A percentile compares a stretch with the other conserved stretches of the same genome.
phyloP scores from a whole-genome alignment of 1,284 basidiomycete genomes.

The Entoloma clypeatum region DNA sequence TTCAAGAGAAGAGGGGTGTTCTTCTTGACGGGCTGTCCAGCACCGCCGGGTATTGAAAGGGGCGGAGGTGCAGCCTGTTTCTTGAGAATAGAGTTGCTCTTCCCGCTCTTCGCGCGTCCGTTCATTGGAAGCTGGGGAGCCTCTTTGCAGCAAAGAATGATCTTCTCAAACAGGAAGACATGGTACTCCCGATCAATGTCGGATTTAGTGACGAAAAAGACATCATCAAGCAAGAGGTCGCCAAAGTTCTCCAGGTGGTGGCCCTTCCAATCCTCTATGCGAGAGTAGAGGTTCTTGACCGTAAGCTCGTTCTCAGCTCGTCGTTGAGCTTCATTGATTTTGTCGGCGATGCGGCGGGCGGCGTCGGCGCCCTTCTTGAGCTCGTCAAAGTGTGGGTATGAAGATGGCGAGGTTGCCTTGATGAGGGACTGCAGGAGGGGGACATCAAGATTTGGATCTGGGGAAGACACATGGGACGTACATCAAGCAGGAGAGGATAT shows the following conservation, averaged over 20 bases:
- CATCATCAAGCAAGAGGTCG: constrained; percentile 88
- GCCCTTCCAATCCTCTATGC: constrained; percentile 99
- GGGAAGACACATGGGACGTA: constrained; percentile 37
- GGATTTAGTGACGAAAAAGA: constrained; percentile 94
- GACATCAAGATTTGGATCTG: constrained; percentile 16
- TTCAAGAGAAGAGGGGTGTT: constrained; percentile 87
- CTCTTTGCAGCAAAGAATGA: constrained; percentile 98
- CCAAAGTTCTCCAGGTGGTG: constrained; percentile 95
- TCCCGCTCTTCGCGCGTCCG: constrained; percentile 56
- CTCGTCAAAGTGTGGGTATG: constrained; percentile 78
- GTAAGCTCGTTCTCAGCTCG: constrained; percentile 84
- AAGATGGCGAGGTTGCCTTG: constrained; percentile 64
- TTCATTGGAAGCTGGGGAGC: constrained; percentile 48
- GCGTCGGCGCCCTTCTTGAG: constrained; percentile 81
- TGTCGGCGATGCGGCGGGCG: constrained; percentile 91
- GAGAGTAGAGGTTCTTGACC: constrained; percentile 82
- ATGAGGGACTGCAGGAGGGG: constrained; percentile 56
- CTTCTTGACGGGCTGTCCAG: constrained; percentile 61
- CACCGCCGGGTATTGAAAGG: constrained; percentile 42
- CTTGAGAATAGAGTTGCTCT: constrained; percentile 76
- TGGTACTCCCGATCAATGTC: constrained; percentile 98
- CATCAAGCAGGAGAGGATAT: constrained; percentile 87
- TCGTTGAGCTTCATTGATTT: constrained; percentile 94
- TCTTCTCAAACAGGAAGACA: constrained; percentile 98
- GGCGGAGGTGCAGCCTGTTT: constrained; percentile 55